Percentiles rank a stretch among this genome's conserved stretches.
Evolutionary conservation across 306 rosid genomes (phyloP).

Genomic region (Quercus bicolor): DNA sequence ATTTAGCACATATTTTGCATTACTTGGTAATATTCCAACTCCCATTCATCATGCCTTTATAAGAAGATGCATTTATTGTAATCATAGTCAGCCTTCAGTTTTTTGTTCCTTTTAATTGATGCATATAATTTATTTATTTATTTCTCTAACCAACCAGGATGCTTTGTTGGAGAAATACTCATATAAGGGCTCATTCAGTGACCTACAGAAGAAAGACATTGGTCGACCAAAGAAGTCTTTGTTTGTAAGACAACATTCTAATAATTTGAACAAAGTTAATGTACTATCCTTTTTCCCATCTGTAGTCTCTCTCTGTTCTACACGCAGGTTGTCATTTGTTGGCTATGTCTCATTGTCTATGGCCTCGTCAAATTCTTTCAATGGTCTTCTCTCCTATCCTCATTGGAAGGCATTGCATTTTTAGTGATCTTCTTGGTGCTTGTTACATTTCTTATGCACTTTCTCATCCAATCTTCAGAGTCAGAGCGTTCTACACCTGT

Average conservation of each 20-base stretch:
- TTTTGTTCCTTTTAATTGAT: neutral
- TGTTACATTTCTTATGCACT: constrained; percentile 51
- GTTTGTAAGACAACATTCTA: constrained; percentile 37
- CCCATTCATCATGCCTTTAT: too few species aligned
- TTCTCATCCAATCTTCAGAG: constrained; percentile 62
- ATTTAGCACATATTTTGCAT: neutral
- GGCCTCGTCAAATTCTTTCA: constrained; percentile 29
- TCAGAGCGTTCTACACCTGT: constrained; percentile 43
- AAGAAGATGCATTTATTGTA: neutral
- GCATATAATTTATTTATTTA: neutral
- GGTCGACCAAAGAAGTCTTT: constrained; percentile 63
- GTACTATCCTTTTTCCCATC: neutral
- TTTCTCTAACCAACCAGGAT: constrained; percentile 45
- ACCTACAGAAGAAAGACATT: constrained; percentile 35
- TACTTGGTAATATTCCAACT: too few species aligned
- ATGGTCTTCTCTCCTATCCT: constrained; percentile 53
- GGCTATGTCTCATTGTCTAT: constrained; percentile 49
- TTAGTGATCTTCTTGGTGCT: constrained; percentile 42
- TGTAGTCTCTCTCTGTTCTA: constrained; percentile 13
- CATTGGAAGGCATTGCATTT: constrained; percentile 66
- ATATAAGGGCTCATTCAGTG: constrained; percentile 53
- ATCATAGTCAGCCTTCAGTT: neutral
- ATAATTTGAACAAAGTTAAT: neutral
- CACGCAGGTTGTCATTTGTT: constrained; percentile 52
- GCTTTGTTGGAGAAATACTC: constrained; percentile 64